phyloP scores from a whole-genome alignment of 352 stramenopile genomes.

The Globisporangium okanoganense region DNA sequence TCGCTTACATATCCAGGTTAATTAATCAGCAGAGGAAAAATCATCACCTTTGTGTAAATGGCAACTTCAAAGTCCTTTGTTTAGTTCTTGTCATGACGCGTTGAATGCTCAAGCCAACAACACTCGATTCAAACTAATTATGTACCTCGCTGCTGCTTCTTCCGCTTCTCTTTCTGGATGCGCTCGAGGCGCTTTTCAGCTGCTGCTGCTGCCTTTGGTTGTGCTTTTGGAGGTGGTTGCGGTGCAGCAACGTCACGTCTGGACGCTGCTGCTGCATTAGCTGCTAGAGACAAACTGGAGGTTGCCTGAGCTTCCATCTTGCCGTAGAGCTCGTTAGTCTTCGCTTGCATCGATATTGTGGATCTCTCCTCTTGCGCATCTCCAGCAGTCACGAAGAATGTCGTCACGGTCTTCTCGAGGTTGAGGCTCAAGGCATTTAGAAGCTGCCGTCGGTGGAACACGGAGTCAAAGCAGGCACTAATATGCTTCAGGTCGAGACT shows the following conservation, averaged over 20 bases:
- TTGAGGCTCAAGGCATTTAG: background rate
- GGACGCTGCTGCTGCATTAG: background rate
- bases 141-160: background rate
- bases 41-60: too few relatives aligned
- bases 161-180: constrained; percentile 20
- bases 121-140: background rate
- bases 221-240: background rate
- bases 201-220: background rate
- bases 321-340: constrained; percentile 8
- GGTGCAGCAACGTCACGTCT: background rate
- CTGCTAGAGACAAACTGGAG: background rate
- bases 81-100: too few relatives aligned
- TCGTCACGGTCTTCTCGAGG: constrained; percentile 4
- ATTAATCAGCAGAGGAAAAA: too few relatives aligned
- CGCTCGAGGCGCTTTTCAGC: constrained; percentile 17
- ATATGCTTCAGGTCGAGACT: constrained; percentile 7
- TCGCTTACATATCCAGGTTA: too few relatives aligned
- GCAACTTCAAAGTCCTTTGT: too few relatives aligned
- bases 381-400: constrained; percentile 6
- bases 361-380: background rate
- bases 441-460: constrained; percentile 1
- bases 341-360: background rate
- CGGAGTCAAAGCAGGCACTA: background rate
- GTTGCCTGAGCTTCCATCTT: constrained; percentile 5
- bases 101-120: too few relatives aligned